Evolutionary conservation across 2,329 filamentous ascomycete species (phyloP).

Genomic region (Aspergillus sp.): DNA sequence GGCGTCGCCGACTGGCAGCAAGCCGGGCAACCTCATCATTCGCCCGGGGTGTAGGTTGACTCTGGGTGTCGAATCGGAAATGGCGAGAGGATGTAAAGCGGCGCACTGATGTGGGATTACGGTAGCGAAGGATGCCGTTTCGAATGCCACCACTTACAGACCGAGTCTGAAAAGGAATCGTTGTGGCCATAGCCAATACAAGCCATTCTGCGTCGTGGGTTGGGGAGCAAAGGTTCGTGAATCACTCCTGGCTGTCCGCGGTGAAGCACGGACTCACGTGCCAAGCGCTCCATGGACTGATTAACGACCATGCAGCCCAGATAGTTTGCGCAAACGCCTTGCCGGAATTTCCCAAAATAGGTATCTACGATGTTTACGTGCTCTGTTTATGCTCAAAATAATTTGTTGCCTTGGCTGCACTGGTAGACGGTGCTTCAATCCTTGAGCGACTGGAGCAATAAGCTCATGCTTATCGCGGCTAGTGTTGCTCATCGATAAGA

Average conservation of each 20-base stretch:
- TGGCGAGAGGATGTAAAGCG: constrained; percentile 21
- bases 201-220: constrained; percentile 20
- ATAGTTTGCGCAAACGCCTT: neutral
- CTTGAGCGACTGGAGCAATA: neutral
- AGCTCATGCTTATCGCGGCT: constrained; percentile 3
- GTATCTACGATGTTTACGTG: neutral
- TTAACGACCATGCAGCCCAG: too few relatives aligned
- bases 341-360: too few relatives aligned
- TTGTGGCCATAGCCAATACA: constrained; percentile 21
- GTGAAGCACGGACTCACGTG: constrained; percentile 5
- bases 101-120: constrained; percentile 10
- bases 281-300: neutral
- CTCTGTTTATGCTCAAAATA: neutral
- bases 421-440: neutral
- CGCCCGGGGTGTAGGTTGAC: constrained; percentile 53
- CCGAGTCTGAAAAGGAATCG: constrained; percentile 14
- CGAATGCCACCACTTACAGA: constrained; percentile 11
- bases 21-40: constrained; percentile 78
- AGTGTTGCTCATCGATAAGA: neutral
- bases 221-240: neutral
- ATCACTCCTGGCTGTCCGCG: neutral
- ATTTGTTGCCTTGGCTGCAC: neutral
- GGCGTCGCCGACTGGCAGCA: constrained; percentile 74
- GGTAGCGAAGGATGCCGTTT: neutral
- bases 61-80: constrained; percentile 36